Base-by-base conservation (phyloP, 208 protist genomes). In the Jaenimonas drosophilae region DNA sequence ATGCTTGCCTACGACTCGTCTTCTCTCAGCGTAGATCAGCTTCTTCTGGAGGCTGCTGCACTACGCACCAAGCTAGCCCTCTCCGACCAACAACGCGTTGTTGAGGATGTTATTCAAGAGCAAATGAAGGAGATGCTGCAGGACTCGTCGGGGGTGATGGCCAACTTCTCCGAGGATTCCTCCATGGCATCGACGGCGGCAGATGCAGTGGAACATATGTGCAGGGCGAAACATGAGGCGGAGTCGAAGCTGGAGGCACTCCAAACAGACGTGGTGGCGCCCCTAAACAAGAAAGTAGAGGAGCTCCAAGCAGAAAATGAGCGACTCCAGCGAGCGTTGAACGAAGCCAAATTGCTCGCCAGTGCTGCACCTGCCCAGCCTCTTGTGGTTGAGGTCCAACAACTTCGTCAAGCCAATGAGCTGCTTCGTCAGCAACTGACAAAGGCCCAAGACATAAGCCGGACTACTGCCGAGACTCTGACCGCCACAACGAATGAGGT, bases 301-400 rank as follows among this genome's bases (percentile, higher is more conserved):
- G 40, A 36, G 1, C 42, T 85, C 32, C 57, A 70, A 49, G 25
- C n/a, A 7, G 76, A 90, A 25, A 66, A 64, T 26, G 39, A 52
- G 21, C 47, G 19, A 31, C 49, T 90, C 21, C 45, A 44, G 39
- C 34, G 16, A 0, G 70, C 62, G 19, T 54, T 86, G 17, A 45
- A 55, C 28, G 66, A 75, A 26, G 42, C 70, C 19, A 65, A 69
- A 42, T 60, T 64, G 45, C 54, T 55, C 12, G 47, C 70, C 38
- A 40, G 54, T 29, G 49, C 45, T 31, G 44, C 51, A n/a, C 52
- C 62, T 4, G 44, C 70, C 1, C 63, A 59, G 31, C 57, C 81
- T 14, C 52, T 81, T 4, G 59, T 83, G 36, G 54, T 51, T 6
- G 81, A 90, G 58, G 38, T 90, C 21, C 59, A 59, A 29, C 65